phyloP scores from a whole-genome alignment of 306 rosid genomes.

The Rubus idaeus region DNA sequence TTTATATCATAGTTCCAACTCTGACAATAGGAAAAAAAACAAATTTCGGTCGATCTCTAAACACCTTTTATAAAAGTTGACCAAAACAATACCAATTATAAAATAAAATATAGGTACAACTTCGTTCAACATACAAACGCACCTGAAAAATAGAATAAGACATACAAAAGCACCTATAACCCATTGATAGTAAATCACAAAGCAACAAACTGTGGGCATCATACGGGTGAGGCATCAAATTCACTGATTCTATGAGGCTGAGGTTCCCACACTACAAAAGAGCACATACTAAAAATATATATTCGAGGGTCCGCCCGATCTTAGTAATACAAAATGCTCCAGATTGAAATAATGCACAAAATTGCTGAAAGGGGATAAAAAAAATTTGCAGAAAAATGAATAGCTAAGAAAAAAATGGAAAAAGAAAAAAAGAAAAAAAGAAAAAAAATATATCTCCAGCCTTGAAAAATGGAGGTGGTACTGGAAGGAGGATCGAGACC shows the following conservation, averaged over 20 bases:
- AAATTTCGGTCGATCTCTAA: too few relatives aligned
- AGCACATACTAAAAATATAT: not conserved
- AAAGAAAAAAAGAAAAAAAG: not conserved
- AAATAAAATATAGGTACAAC: too few relatives aligned
- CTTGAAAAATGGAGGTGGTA: slow-evolving; percentile 47
- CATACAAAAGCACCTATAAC: too few relatives aligned
- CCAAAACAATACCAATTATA: too few relatives aligned
- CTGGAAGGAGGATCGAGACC: slow-evolving; percentile 34
- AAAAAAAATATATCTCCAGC: slow-evolving; percentile 30
- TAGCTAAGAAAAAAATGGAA: slow-evolving; percentile 15
- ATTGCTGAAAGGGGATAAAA: not conserved
- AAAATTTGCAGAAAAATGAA: not conserved
- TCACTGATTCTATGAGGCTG: not conserved
- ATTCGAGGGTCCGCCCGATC: not conserved
- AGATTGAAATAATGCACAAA: not conserved
- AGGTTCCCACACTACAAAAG: not conserved
- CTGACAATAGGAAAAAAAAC: too few relatives aligned
- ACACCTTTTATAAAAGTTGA: too few relatives aligned
- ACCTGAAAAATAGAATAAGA: too few relatives aligned
- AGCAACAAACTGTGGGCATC: not conserved
- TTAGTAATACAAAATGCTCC: not conserved
- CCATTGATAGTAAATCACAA: not conserved
- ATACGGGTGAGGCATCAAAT: not conserved
- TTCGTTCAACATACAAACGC: too few relatives aligned
- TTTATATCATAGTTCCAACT: too few relatives aligned